A percentile compares a stretch with the other conserved stretches of the same genome.
Evolutionary conservation across 2,329 filamentous ascomycete species (phyloP).

Genomic region (Monascus ruber): DNA sequence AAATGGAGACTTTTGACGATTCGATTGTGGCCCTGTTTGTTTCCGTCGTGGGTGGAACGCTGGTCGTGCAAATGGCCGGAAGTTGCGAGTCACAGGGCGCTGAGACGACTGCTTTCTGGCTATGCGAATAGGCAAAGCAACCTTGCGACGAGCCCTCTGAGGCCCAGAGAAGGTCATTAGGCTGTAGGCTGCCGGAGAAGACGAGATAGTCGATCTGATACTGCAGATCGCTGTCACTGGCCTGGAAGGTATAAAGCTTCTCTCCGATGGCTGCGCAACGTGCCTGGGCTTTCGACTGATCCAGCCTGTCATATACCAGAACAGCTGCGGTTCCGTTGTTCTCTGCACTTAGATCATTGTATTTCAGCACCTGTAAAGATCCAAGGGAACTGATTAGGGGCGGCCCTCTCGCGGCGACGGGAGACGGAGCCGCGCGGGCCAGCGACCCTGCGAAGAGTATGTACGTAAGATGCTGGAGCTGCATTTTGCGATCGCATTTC

Average conservation of each 20-base stretch:
- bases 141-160: neutral
- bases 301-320: conserved; percentile 7
- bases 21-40: no score
- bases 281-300: conserved; percentile 4
- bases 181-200: conserved; percentile 5
- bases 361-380: conserved; percentile 12
- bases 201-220: conserved; percentile 12
- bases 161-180: conserved; percentile 9
- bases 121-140: conserved; percentile 10
- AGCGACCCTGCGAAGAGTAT: no score
- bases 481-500: no score
- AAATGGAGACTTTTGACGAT: conserved; percentile 10
- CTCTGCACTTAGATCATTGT: conserved; percentile 13
- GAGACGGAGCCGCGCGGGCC: no score
- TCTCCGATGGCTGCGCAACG: conserved; percentile 14
- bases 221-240: conserved; percentile 3
- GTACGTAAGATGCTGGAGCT: no score
- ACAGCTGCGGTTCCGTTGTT: conserved; percentile 14
- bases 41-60: no score
- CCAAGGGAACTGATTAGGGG: conserved; percentile 6
- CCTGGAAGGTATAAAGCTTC: conserved; percentile 7
- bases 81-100: conserved; percentile 7
- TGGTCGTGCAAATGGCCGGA: neutral
- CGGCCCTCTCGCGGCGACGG: no score
- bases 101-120: conserved; percentile 2